These are phyloP conservation scores for Epichloe sp. DNA, from an alignment of 2,329 filamentous ascomycete genomes.

Conservation along the genomic window DNA sequence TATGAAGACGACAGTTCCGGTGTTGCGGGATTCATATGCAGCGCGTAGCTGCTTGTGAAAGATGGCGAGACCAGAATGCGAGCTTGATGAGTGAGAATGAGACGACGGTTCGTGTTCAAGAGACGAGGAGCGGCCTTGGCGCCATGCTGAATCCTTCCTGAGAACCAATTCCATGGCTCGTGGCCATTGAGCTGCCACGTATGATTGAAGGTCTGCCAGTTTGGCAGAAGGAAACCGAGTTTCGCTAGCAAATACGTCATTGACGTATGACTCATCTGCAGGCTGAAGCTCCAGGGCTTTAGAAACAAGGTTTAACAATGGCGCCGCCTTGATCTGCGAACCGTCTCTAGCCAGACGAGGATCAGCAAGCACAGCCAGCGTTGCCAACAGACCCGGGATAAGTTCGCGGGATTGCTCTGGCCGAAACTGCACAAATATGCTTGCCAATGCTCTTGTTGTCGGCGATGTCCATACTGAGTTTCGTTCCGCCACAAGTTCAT, in stretches of 20 bases:
- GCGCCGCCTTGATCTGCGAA: constrained; percentile 12
- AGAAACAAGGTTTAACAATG: constrained; percentile 17
- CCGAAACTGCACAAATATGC: constrained; percentile 20
- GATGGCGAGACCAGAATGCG: constrained; percentile 3
- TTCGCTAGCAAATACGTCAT: constrained; percentile 8
- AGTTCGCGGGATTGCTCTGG: constrained; percentile 13
- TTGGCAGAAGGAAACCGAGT: constrained; percentile 10
- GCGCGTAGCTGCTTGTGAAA: constrained; percentile 18
- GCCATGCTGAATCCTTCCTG: constrained; percentile 13
- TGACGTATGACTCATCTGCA: constrained; percentile 11
- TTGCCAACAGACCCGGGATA: constrained; percentile 20
- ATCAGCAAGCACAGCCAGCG: constrained; percentile 19
- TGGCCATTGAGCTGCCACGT: constrained; percentile 19
- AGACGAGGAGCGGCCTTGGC: constrained; percentile 2
- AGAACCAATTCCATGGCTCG: constrained; percentile 12
- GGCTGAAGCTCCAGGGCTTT: constrained; percentile 10
- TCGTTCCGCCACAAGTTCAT: neutral
- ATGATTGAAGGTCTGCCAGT: constrained; percentile 11
- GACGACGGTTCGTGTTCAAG: neutral
- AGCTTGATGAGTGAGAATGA: neutral
- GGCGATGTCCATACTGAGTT: constrained; percentile 2
- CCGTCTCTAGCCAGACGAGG: constrained; percentile 7
- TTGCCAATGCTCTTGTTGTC: constrained; percentile 13
- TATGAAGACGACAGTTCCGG: constrained; percentile 15
- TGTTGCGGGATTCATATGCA: constrained; percentile 18